A percentile compares a stretch with the other conserved stretches of the same genome.
Conservation (phyloP, 2,329 filamentous ascomycete genomes). For the Alternaria arbusti region DNA sequence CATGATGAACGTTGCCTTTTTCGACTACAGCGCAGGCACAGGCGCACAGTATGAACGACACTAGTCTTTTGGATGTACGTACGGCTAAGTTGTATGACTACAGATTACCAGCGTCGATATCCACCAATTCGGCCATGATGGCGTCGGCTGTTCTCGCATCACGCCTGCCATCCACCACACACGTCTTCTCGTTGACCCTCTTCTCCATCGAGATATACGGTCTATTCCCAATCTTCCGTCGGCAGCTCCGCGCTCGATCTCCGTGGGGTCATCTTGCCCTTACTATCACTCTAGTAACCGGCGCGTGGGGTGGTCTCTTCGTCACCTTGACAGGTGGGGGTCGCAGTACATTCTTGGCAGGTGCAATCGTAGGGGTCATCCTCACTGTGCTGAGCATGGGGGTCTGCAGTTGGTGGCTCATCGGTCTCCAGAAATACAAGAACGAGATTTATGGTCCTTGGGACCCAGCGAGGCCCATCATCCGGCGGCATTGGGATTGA, state of each 20-base stretch:
- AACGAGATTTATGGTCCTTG: constrained; percentile 98
- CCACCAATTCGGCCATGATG: constrained; percentile 96
- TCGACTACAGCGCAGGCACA: constrained; percentile 83
- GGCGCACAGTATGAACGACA: constrained; percentile 54
- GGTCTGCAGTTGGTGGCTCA: constrained; percentile 96
- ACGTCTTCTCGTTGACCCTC: constrained; percentile 92
- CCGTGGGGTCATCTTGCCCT: constrained; percentile 81
- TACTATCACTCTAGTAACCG: constrained; percentile 76
- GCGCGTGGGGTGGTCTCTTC: constrained; percentile 79
- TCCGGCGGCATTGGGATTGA: constrained; percentile 69
- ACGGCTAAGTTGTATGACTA: constrained; percentile 15
- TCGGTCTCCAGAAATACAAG: constrained; percentile 97
- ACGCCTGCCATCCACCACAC: constrained; percentile 84
- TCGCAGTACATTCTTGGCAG: constrained; percentile 67
- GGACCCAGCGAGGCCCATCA: constrained; percentile 92
- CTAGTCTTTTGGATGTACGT: neutral
- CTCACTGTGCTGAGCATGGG: constrained; percentile 82
- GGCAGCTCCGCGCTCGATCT: constrained; percentile 80
- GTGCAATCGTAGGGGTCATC: constrained; percentile 77
- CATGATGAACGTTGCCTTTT: constrained; percentile 95
- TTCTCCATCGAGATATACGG: constrained; percentile 98
- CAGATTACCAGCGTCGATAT: constrained; percentile 77
- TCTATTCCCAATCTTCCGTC: constrained; percentile 94
- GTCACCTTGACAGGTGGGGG: constrained; percentile 62
- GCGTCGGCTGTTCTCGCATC: constrained; percentile 93